Evolutionary conservation across 2,329 filamentous ascomycete species (phyloP).

Genomic region (Nigrospora osmanthi): DNA sequence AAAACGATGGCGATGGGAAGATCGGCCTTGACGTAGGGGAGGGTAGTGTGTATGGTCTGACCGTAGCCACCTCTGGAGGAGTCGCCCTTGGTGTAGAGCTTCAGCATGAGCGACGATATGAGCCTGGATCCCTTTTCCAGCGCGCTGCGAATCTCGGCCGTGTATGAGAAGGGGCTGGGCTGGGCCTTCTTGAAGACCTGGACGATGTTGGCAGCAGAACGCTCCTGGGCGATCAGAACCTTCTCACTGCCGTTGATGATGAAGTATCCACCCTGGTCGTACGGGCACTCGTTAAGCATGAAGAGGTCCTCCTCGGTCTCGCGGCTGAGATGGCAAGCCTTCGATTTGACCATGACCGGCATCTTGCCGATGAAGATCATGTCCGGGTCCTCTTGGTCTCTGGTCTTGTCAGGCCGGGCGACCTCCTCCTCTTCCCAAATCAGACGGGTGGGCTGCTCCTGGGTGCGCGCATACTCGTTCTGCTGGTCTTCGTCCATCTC

Average conservation of each 20-base stretch:
- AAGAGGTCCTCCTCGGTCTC: slow-evolving; percentile 82
- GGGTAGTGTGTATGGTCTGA: slow-evolving; percentile 79
- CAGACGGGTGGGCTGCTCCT: slow-evolving; percentile 49
- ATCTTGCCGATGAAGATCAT: slow-evolving; percentile 90
- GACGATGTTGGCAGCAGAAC: slow-evolving; percentile 95
- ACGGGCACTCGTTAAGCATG: slow-evolving; percentile 90
- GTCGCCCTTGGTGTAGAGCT: slow-evolving; percentile 81
- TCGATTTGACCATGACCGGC: slow-evolving; percentile 96
- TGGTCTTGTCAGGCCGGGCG: slow-evolving; percentile 40
- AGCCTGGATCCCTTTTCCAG: slow-evolving; percentile 93
- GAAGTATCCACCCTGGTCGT: slow-evolving; percentile 97
- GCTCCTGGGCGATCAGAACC: slow-evolving; percentile 94
- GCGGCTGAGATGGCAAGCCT: slow-evolving; percentile 83
- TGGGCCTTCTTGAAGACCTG: slow-evolving; percentile 98
- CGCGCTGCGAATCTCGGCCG: slow-evolving; percentile 92
- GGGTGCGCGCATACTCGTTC: slow-evolving; percentile 44
- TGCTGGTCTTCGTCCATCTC: slow-evolving; percentile 62
- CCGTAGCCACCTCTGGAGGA: slow-evolving; percentile 72
- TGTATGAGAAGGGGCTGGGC: slow-evolving; percentile 86
- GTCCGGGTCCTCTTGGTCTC: slow-evolving; percentile 54
- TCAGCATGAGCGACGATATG: slow-evolving; percentile 87
- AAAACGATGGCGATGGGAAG: slow-evolving; percentile 94
- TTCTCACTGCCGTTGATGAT: slow-evolving; percentile 99
- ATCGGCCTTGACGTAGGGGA: slow-evolving; percentile 91
- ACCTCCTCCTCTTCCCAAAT: slow-evolving; percentile 54